Evolutionary conservation across 2,329 filamentous ascomycete species (phyloP).

Genomic region (Ophiostoma piceae): DNA sequence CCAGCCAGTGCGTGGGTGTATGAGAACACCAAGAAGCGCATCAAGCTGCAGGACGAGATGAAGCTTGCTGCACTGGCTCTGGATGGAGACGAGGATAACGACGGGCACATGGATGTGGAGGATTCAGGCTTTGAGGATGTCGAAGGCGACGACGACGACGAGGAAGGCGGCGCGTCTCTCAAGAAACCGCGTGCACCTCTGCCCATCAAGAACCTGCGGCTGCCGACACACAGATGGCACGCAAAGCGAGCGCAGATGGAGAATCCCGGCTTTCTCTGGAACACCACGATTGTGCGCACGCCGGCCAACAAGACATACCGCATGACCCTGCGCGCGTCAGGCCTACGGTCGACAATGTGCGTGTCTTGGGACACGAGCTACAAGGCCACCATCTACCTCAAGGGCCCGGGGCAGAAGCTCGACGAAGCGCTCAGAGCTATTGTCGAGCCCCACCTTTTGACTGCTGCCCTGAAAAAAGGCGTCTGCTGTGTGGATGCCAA

Average conservation of each 20-base stretch:
- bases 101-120: neutral
- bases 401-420: slow-evolving; percentile 44
- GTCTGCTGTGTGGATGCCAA: slow-evolving; percentile 23
- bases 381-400: slow-evolving; percentile 76
- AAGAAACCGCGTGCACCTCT: slow-evolving; percentile 62
- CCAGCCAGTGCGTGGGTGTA: slow-evolving; percentile 26
- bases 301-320: slow-evolving; percentile 88
- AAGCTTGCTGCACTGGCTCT: slow-evolving; percentile 16
- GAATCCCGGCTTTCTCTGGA: slow-evolving; percentile 73
- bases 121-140: slow-evolving; percentile 7
- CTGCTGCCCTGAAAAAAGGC: slow-evolving; percentile 17
- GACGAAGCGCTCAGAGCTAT: slow-evolving; percentile 22
- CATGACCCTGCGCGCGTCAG: slow-evolving; percentile 74
- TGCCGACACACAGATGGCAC: slow-evolving; percentile 92
- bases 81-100: neutral
- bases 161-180: slow-evolving; percentile 29
- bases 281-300: slow-evolving; percentile 77
- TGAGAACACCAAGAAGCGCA: slow-evolving; percentile 32
- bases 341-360: slow-evolving; percentile 64
- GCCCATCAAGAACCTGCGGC: slow-evolving; percentile 83
- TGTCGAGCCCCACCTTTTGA: slow-evolving; percentile 23
- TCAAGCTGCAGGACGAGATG: slow-evolving; percentile 28
- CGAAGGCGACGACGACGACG: neutral
- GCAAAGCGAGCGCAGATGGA: slow-evolving; percentile 90
- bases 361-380: slow-evolving; percentile 88